A percentile compares a stretch with the other conserved stretches of the same genome.
Evolutionary conservation across 169 alveolate genomes (phyloP).

Genomic region (Eimeria sp.): DNA sequence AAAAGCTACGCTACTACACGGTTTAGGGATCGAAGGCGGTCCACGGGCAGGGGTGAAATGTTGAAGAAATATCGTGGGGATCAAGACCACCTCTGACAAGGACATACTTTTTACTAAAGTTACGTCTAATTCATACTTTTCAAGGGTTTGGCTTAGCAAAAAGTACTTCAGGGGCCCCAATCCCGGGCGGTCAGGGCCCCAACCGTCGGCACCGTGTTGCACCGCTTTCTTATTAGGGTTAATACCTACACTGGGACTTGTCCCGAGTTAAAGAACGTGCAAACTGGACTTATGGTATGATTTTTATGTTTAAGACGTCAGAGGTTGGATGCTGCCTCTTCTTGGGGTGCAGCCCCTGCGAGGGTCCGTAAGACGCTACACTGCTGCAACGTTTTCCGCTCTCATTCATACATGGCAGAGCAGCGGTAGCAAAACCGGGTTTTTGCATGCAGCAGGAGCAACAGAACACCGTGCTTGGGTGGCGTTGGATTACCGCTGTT

Average conservation of each 20-base stretch:
- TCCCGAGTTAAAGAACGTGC: not conserved
- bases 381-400: not conserved
- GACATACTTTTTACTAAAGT: not conserved
- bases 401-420: not conserved
- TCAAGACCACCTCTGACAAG: not conserved
- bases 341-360: not conserved
- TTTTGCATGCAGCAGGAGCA: not conserved
- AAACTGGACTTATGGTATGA: not conserved
- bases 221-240: not conserved
- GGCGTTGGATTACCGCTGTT: not conserved
- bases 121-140: not conserved
- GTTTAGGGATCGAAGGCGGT: too few species aligned
- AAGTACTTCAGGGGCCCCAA: not conserved
- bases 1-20: too few species aligned
- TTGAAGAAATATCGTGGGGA: too few species aligned
- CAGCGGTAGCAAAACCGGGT: not conserved
- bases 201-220: not conserved
- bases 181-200: not conserved
- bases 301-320: not conserved
- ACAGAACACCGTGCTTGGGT: not conserved
- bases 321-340: constrained; percentile 8
- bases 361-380: not conserved
- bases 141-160: not conserved
- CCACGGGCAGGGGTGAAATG: too few species aligned
- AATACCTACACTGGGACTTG: not conserved